Conservation (phyloP, 768 basidiomycete species). For the Amanita fuliginea region DNA sequence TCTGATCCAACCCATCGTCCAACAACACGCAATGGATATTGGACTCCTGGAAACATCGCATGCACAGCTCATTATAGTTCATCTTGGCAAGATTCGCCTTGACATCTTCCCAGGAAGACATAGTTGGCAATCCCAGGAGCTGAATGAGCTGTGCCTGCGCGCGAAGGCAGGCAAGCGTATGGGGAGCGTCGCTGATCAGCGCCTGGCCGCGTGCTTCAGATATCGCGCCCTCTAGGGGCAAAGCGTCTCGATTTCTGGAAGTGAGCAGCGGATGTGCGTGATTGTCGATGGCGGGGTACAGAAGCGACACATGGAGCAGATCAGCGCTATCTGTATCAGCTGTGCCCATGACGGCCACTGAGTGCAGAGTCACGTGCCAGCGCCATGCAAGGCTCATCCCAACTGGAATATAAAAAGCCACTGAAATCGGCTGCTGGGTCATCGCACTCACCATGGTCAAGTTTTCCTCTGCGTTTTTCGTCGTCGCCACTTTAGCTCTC, state of each 20-base stretch:
- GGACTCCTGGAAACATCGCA: conserved; percentile 37
- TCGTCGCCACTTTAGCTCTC: neutral
- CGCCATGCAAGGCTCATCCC: too few species aligned
- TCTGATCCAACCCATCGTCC: conserved; percentile 58
- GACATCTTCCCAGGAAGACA: conserved; percentile 46
- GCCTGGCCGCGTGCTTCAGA: conserved; percentile 53
- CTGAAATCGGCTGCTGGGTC: neutral
- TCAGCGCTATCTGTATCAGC: too few species aligned
- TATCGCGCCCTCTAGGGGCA: conserved; percentile 54
- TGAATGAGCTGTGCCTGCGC: conserved; percentile 44
- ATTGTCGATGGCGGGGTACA: conserved; percentile 59
- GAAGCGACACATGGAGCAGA: conserved; percentile 20
- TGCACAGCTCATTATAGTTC: conserved; percentile 49
- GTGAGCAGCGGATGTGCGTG: conserved; percentile 67
- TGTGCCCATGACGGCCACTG: too few species aligned
- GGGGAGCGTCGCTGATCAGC: conserved; percentile 34
- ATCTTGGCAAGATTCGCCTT: conserved; percentile 32
- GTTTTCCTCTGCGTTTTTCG: neutral
- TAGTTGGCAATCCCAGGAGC: conserved; percentile 32
- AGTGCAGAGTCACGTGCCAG: too few species aligned
- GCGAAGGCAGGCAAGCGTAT: conserved; percentile 49
- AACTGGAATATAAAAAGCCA: neutral
- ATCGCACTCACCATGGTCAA: conserved; percentile 1
- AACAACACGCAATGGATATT: conserved; percentile 61
- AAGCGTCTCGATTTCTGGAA: conserved; percentile 25